Conservation (phyloP, 139 green algal species). For the Chlorella sp. region DNA sequence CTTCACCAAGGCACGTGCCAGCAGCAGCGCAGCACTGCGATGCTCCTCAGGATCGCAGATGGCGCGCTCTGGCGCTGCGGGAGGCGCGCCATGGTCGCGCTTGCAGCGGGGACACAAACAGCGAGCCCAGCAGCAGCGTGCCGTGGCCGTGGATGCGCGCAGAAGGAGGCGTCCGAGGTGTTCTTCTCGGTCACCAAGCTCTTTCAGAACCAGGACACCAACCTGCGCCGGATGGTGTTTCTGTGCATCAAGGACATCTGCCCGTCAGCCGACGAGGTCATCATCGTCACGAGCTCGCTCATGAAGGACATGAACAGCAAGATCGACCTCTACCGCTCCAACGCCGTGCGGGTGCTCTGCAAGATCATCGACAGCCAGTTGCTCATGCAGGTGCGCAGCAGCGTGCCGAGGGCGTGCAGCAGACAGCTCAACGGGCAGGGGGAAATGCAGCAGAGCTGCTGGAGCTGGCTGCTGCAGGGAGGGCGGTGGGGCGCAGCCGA, state of each 20-base stretch:
- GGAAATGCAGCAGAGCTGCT: too few relatives aligned
- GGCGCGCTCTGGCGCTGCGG: too few relatives aligned
- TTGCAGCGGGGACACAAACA: too few relatives aligned
- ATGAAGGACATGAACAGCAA: conserved; percentile 99
- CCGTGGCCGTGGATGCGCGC: too few relatives aligned
- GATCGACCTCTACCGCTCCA: conserved; percentile 90
- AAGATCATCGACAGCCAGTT: conserved; percentile 88
- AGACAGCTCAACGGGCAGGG: too few relatives aligned
- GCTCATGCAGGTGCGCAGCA: conserved; percentile 60
- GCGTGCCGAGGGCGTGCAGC: too few relatives aligned
- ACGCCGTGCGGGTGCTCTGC: conserved; percentile 96
- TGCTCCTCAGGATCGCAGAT: too few relatives aligned
- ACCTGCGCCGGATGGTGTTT: conserved; percentile 97
- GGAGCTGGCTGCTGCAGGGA: too few relatives aligned
- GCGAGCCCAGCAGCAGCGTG: too few relatives aligned
- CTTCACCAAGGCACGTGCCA: conserved; percentile 93
- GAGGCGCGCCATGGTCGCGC: too few relatives aligned
- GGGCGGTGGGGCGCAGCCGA: too few relatives aligned
- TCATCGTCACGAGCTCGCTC: conserved; percentile 96
- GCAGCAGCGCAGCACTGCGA: too few relatives aligned
- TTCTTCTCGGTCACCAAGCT: conserved; percentile 99
- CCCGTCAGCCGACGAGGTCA: conserved; percentile 89
- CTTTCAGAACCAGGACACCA: conserved; percentile 94
- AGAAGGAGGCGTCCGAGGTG: conserved; percentile 96
- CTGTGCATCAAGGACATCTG: conserved; percentile 99